phyloP scores from a whole-genome alignment of 176 grass and related monocot genomes.

The Hsuehochloa calcarea region DNA sequence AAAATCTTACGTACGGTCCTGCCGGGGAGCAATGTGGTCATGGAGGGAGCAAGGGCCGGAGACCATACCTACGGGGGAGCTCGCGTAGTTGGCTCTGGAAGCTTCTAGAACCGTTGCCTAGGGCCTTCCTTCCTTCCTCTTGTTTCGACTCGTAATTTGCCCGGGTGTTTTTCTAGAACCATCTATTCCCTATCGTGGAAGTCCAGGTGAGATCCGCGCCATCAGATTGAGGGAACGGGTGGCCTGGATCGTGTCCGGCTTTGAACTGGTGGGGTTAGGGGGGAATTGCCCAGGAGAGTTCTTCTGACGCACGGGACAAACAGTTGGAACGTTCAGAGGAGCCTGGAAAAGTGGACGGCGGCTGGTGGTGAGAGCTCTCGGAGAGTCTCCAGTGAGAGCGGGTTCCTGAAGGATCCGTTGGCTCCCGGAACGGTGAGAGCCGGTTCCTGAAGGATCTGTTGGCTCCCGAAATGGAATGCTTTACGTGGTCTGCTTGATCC shows the following conservation, averaged over 20 bases:
- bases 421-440: too few species aligned
- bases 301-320: neutral
- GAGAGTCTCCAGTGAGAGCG: neutral
- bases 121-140: neutral
- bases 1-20: too few species aligned
- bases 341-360: too few species aligned
- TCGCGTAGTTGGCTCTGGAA: neutral
- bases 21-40: neutral
- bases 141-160: neutral
- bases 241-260: neutral
- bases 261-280: neutral
- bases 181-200: slow-evolving; percentile 3
- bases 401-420: slow-evolving; percentile 3
- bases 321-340: neutral
- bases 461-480: too few species aligned
- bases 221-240: neutral
- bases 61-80: slow-evolving; percentile 27
- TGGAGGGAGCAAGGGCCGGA: neutral
- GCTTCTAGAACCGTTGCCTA: neutral
- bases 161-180: slow-evolving; percentile 58
- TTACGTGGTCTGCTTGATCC: too few species aligned
- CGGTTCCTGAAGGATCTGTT: too few species aligned
- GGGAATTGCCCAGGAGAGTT: neutral
- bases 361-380: neutral
- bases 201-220: neutral